phyloP scores from a whole-genome alignment of 2,329 filamentous ascomycete species.

The Chrysosporium queenslandicum region DNA sequence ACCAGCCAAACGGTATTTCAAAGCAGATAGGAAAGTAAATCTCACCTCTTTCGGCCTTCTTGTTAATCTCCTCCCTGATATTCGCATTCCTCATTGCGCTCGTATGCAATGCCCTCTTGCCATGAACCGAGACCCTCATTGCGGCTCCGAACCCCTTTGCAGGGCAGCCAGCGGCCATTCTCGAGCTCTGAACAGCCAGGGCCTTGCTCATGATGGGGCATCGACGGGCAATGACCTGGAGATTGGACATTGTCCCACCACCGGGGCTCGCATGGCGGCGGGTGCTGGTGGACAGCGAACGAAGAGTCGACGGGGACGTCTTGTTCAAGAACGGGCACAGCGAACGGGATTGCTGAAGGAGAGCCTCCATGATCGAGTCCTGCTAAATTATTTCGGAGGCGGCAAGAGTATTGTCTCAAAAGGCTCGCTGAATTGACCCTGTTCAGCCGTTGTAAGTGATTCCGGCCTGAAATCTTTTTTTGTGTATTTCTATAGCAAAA shows the following conservation, averaged over 20 bases:
- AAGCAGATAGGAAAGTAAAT: not conserved
- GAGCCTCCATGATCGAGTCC: constrained; percentile 64
- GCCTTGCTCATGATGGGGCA: constrained; percentile 99
- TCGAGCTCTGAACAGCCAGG: constrained; percentile 64
- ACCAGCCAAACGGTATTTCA: not conserved
- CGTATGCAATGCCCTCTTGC: constrained; percentile 70
- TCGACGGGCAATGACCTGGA: constrained; percentile 85
- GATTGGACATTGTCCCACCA: constrained; percentile 90
- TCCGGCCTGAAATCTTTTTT: not conserved
- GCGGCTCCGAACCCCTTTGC: constrained; percentile 33
- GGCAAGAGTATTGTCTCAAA: not conserved
- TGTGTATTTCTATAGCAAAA: not conserved
- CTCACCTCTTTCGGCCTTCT: constrained; percentile 44
- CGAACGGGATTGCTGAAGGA: constrained; percentile 87
- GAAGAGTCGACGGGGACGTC: constrained; percentile 81
- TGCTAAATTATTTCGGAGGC: not conserved
- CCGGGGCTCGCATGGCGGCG: constrained; percentile 54
- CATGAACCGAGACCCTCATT: constrained; percentile 18
- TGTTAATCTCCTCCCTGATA: constrained; percentile 50
- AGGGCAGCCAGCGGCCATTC: constrained; percentile 22
- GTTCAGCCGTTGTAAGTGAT: no score
- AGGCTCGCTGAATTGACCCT: not conserved
- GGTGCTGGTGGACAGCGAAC: constrained; percentile 65
- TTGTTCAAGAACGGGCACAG: constrained; percentile 97
- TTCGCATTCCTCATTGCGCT: constrained; percentile 67